Evolutionary conservation across 768 basidiomycete species (phyloP), one percentile per base, ranked within the genome.

Genomic region (Leccinellum albellum): DNA sequence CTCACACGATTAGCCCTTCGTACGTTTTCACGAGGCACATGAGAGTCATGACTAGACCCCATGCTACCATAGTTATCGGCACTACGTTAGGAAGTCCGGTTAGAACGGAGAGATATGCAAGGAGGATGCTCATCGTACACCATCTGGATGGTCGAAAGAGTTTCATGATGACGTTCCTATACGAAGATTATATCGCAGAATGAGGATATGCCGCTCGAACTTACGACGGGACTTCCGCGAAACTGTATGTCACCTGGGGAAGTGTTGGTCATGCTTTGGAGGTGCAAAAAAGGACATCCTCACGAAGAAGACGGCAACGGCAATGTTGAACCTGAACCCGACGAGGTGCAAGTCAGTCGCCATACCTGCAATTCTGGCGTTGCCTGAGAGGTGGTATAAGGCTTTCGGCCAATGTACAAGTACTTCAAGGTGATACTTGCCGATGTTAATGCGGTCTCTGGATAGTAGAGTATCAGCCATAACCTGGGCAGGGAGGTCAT

Each of bases 351-450:
- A 60, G 56, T 78, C 74, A 3, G 51, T 61, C 14, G 72, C 64
- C 78, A 80, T 74, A 12, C 78, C 78, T 6, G 80, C 79, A 26
- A 82, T 72, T 63, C 66, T 69, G 0, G 76, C 76, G 61, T 78
- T 77, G 48, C 76, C 76, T 77, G 29, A 32, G 40, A 47, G 13
- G n/a, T 21, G 6, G 23, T 10, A 26, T 64, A 4, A 61, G 61
- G 32, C 17, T 10, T 2, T 33, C n/a, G 33, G 23, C 14, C 10
- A 6, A 23, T 46, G 10, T 50, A 26, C 24, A 23, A 20, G 28
- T 13, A 14, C 1, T n/a, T n/a, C n/a, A 29, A n/a, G 32, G 53
- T 35, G 33, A 28, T 37, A 69, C 70, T 70, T 63, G 54, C 79
- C 79, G 45, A 80, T 64, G 63, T 79, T 81, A 40, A 75, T 66